Percentiles rank a stretch among this genome's conserved stretches.
Evolutionary conservation across 164 flowering plant species (phyloP).

Genomic region (Tetracentron sinense): DNA sequence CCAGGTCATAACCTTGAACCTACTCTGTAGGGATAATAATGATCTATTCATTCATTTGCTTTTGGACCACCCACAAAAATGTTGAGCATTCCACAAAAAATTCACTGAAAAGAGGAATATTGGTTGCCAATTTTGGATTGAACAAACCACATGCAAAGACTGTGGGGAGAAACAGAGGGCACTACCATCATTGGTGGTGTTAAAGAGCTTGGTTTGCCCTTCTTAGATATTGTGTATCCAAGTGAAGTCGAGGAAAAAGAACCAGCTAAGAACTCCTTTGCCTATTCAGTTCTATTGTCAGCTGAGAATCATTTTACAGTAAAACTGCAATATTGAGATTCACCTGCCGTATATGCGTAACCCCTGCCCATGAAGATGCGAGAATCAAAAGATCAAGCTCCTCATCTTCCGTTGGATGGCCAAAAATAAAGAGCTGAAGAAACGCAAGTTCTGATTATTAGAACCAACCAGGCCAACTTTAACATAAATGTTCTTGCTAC

Average conservation of each 20-base stretch:
- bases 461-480: neutral
- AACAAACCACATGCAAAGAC: neutral
- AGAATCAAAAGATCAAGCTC: conserved; percentile 58
- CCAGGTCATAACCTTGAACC: neutral
- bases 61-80: neutral
- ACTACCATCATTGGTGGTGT: neutral
- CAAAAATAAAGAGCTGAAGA: conserved; percentile 39
- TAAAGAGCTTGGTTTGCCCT: neutral
- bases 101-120: neutral
- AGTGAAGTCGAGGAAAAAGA: neutral
- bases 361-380: conserved; percentile 78
- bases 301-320: neutral
- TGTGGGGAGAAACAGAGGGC: neutral
- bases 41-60: neutral
- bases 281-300: too few species aligned
- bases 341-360: conserved; percentile 67
- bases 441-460: conserved; percentile 1
- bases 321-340: conserved; percentile 3
- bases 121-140: neutral
- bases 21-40: too few species aligned
- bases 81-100: too few species aligned
- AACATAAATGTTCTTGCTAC: neutral
- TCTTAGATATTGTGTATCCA: neutral
- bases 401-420: conserved; percentile 45
- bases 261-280: neutral